These are phyloP conservation scores for Melanomma pulvis-pyrius DNA, from an alignment of 495 filamentous ascomycete species.

Conservation along the genomic window DNA sequence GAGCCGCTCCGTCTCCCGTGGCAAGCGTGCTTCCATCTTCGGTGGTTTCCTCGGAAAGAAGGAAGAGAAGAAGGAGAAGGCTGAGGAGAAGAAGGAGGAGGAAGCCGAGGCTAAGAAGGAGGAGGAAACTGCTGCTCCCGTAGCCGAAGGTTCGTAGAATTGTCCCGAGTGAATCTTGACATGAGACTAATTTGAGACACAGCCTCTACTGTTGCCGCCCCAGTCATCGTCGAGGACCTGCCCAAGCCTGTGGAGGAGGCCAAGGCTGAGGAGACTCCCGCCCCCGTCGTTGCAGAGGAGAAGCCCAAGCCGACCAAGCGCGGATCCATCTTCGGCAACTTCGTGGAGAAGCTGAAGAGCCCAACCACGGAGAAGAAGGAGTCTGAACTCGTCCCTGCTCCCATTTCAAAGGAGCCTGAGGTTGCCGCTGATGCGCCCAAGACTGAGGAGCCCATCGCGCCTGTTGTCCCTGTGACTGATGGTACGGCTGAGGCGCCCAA, in stretches of 20 bases:
- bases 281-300: conserved; percentile 39
- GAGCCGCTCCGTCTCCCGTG: conserved; percentile 73
- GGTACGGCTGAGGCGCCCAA: conserved; percentile 40
- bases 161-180: conserved; percentile 13
- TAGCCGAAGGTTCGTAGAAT: conserved; percentile 39
- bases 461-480: conserved; percentile 18
- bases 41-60: conserved; percentile 71
- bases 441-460: conserved; percentile 20
- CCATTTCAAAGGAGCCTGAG: conserved; percentile 42
- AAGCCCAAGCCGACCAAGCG: conserved; percentile 47
- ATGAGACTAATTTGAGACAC: conserved; percentile 5
- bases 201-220: conserved; percentile 27
- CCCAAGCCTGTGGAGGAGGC: conserved; percentile 42
- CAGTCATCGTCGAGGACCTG: conserved; percentile 40
- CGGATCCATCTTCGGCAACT: conserved; percentile 47
- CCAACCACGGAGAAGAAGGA: conserved; percentile 48
- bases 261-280: conserved; percentile 38
- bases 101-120: conserved; percentile 51
- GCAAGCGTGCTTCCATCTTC: conserved; percentile 86
- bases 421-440: conserved; percentile 39
- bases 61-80: conserved; percentile 53
- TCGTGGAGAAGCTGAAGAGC: conserved; percentile 44
- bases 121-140: conserved; percentile 29
- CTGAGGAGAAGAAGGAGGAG: conserved; percentile 56
- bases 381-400: conserved; percentile 42